Evolutionary conservation across 2,329 filamentous ascomycete species (phyloP).

Genomic region (Aspergillus japonicus): DNA sequence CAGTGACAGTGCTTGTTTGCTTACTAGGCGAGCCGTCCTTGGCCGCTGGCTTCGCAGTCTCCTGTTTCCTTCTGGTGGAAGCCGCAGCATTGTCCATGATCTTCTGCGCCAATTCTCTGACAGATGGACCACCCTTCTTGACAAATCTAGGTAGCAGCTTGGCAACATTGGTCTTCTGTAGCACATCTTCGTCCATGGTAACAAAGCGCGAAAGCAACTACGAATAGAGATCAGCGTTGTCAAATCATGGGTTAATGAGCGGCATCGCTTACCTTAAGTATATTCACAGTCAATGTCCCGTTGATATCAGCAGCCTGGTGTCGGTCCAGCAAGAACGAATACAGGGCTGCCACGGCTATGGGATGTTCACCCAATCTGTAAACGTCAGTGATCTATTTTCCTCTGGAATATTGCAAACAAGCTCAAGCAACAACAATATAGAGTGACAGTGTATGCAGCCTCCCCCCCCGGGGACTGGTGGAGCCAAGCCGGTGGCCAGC

Average conservation of each 20-base stretch:
- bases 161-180: slow-evolving; percentile 60
- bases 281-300: slow-evolving; percentile 43
- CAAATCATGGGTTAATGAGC: not conserved
- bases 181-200: slow-evolving; percentile 57
- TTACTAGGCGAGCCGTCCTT: slow-evolving; percentile 38
- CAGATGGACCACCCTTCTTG: slow-evolving; percentile 59
- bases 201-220: slow-evolving; percentile 56
- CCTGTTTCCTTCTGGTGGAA: slow-evolving; percentile 46
- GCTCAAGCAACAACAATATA: not conserved
- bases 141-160: slow-evolving; percentile 58
- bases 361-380: slow-evolving; percentile 51
- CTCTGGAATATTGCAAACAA: not conserved
- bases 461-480: not conserved
- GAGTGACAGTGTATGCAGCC: not conserved
- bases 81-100: slow-evolving; percentile 52
- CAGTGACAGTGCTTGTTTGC: slow-evolving; percentile 7
- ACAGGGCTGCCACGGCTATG: slow-evolving; percentile 47
- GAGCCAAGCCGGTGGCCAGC: not conserved
- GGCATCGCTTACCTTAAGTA: slow-evolving; percentile 44
- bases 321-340: slow-evolving; percentile 51
- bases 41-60: slow-evolving; percentile 34
- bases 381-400: slow-evolving; percentile 24
- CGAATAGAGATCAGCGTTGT: slow-evolving; percentile 22
- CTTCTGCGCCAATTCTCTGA: slow-evolving; percentile 55
- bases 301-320: slow-evolving; percentile 50